These are phyloP conservation scores for Pythium aquatile DNA, from an alignment of 352 stramenopile species.

Conservation along the genomic window DNA sequence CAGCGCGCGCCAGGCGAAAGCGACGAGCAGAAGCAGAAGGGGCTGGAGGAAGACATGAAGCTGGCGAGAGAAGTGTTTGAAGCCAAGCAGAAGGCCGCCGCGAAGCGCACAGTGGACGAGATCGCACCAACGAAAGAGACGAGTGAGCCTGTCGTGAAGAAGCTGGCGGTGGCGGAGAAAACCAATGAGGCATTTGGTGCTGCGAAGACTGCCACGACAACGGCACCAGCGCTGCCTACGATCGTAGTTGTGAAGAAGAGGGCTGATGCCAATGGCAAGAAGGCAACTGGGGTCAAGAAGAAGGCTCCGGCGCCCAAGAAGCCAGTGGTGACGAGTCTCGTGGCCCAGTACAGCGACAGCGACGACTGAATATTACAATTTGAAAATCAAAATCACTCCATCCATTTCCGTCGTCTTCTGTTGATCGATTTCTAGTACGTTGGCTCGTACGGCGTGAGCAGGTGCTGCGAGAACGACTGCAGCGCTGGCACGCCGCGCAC, in stretches of 20 bases:
- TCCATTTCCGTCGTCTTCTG: background rate
- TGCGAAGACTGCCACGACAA: background rate
- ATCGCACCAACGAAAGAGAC: background rate
- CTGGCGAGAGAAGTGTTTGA: slow-evolving; percentile 59
- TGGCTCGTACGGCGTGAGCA: slow-evolving; percentile 93
- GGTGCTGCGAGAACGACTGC: slow-evolving; percentile 92
- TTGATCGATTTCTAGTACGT: slow-evolving; percentile 34
- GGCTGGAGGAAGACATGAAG: slow-evolving; percentile 46
- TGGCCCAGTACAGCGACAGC: slow-evolving; percentile 81
- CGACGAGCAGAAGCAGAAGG: slow-evolving; percentile 43
- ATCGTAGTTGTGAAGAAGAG: slow-evolving; percentile 32
- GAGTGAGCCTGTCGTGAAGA: slow-evolving; percentile 16
- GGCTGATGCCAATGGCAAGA: slow-evolving; percentile 37
- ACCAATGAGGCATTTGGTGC: background rate
- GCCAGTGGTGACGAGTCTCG: slow-evolving; percentile 51
- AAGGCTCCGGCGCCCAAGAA: slow-evolving; percentile 33
- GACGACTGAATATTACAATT: slow-evolving; percentile 31
- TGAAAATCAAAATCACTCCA: background rate
- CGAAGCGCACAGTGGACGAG: slow-evolving; percentile 29
- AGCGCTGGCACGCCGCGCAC: slow-evolving; percentile 95
- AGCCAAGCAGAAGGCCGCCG: slow-evolving; percentile 35
- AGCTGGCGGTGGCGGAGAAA: slow-evolving; percentile 13
- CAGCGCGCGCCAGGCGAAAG: slow-evolving; percentile 25
- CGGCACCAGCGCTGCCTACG: slow-evolving; percentile 21
- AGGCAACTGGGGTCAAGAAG: slow-evolving; percentile 21